A percentile compares a stretch with the other conserved stretches of the same genome.
Evolutionary conservation across 1,139 yeast genomes (phyloP).

Genomic region (Ashbya aceris): DNA sequence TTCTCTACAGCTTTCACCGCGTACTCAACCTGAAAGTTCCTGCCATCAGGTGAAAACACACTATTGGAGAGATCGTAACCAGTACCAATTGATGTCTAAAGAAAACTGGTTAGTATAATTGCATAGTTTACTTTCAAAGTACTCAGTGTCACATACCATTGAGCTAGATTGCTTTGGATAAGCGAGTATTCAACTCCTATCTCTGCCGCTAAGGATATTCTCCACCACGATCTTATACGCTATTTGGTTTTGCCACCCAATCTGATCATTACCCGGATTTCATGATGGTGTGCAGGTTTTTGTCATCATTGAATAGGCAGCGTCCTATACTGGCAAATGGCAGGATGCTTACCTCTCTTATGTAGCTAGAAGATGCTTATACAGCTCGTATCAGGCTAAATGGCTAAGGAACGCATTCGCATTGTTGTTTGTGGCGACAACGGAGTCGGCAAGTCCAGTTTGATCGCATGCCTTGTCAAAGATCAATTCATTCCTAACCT

Average conservation of each 20-base stretch:
- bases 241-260: slow-evolving; percentile 7
- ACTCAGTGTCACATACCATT: slow-evolving; percentile 3
- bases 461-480: slow-evolving; percentile 71
- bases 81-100: slow-evolving; percentile 83
- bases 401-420: slow-evolving; percentile 48
- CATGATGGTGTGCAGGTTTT: neutral
- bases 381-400: slow-evolving; percentile 6
- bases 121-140: neutral
- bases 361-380: neutral
- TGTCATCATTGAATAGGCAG: neutral
- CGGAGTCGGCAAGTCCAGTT: slow-evolving; percentile 70
- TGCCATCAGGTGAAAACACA: slow-evolving; percentile 82
- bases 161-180: neutral
- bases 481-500: slow-evolving; percentile 68
- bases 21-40: slow-evolving; percentile 97
- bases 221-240: neutral
- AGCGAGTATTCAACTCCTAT: too few species aligned
- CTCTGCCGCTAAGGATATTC: too few species aligned
- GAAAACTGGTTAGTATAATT: neutral
- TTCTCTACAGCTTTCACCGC: slow-evolving; percentile 97
- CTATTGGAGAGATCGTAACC: slow-evolving; percentile 95
- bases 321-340: neutral
- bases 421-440: slow-evolving; percentile 96
- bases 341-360: too few species aligned
- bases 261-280: slow-evolving; percentile 5